These are phyloP conservation scores for Dimocarpus longan DNA, from an alignment of 345 rosid species.

Conservation along the genomic window DNA sequence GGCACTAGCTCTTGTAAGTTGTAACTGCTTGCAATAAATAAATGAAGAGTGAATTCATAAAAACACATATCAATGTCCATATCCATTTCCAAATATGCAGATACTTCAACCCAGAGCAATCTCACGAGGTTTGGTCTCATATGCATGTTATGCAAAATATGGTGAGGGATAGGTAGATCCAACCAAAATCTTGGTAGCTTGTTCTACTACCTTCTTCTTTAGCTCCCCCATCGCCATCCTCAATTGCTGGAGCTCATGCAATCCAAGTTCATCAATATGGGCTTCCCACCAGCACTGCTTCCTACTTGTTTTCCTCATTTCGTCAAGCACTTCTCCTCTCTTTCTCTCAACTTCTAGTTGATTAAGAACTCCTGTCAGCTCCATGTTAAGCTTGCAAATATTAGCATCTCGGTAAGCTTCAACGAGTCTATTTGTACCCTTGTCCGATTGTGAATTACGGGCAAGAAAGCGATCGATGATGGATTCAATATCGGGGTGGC, in stretches of 20 bases:
- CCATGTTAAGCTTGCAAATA: constrained; percentile 29
- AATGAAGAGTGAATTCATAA: neutral
- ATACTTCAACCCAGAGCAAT: neutral
- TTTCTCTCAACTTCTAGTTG: constrained; percentile 38
- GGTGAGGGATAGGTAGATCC: constrained; percentile 21
- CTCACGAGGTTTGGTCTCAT: constrained; percentile 6
- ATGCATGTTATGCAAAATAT: neutral
- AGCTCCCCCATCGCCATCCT: constrained; percentile 30
- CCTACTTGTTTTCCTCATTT: constrained; percentile 18
- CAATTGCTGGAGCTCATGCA: constrained; percentile 27
- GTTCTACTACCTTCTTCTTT: constrained; percentile 23
- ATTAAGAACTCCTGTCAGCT: constrained; percentile 21
- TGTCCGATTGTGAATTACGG: neutral
- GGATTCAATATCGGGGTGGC: constrained; percentile 53
- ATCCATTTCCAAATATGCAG: constrained; percentile 8
- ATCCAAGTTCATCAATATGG: constrained; percentile 29
- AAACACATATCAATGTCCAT: neutral
- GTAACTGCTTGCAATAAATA: neutral
- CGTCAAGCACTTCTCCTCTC: constrained; percentile 25
- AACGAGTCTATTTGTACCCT: neutral
- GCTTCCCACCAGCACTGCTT: constrained; percentile 36
- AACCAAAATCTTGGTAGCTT: constrained; percentile 21
- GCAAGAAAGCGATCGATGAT: constrained; percentile 37
- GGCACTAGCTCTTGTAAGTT: neutral
- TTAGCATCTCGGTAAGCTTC: constrained; percentile 40